These are phyloP conservation scores for Suillus ampliporus DNA, from an alignment of 768 basidiomycete species.

Conservation along the genomic window DNA sequence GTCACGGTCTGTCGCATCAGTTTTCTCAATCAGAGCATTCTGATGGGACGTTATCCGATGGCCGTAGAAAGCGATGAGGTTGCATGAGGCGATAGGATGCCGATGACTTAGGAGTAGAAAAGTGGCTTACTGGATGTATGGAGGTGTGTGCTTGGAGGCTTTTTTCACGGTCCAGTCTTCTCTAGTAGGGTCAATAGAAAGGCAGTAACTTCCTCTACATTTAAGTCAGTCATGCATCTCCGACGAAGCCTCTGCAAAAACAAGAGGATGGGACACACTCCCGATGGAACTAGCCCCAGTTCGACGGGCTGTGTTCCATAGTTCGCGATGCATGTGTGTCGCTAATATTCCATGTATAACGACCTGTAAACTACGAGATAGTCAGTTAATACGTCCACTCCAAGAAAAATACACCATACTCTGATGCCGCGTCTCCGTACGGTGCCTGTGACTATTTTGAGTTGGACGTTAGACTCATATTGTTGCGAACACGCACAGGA, in stretches of 20 bases:
- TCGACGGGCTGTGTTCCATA: background rate
- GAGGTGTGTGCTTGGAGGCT: too few species aligned
- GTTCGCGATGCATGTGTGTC: background rate
- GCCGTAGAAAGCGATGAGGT: too few species aligned
- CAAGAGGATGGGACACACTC: background rate
- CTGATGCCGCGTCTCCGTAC: background rate
- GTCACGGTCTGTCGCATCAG: too few species aligned
- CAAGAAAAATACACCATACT: background rate
- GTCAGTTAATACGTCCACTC: background rate
- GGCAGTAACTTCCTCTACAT: background rate
- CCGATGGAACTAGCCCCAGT: background rate
- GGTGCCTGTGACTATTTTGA: background rate
- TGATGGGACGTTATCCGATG: too few species aligned
- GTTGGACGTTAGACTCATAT: background rate
- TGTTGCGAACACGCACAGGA: background rate
- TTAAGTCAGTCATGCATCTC: background rate
- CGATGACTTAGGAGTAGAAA: too few species aligned
- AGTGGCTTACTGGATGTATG: too few species aligned
- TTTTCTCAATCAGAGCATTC: too few species aligned
- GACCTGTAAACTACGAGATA: background rate
- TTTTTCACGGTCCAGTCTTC: slow-evolving; percentile 34
- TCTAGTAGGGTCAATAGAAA: slow-evolving; percentile 32
- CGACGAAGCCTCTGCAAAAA: background rate
- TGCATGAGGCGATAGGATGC: too few species aligned
- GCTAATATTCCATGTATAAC: background rate